Conservation (phyloP, 1,284 basidiomycete species). For the Melanopsichium pennsylvanicum region DNA sequence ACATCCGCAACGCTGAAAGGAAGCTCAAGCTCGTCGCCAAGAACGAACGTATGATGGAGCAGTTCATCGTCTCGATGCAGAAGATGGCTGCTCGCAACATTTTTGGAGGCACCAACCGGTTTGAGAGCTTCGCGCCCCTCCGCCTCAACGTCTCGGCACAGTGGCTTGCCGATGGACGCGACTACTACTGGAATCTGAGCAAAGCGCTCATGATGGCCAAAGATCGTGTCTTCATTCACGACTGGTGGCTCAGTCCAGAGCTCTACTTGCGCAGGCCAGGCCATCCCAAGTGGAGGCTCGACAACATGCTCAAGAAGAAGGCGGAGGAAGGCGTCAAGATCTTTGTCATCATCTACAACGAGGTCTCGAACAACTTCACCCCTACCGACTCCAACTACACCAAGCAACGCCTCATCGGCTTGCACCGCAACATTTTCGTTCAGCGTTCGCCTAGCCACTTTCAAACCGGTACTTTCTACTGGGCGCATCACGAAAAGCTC, state of each 20-base stretch:
- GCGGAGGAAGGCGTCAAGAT: conserved; percentile 96
- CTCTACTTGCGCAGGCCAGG: conserved; percentile 82
- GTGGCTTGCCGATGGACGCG: conserved; percentile 95
- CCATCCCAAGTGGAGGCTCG: conserved; percentile 86
- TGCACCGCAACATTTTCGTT: conserved; percentile 94
- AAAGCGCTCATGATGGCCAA: conserved; percentile 89
- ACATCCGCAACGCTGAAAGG: conserved; percentile 88
- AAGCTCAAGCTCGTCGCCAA: conserved; percentile 85
- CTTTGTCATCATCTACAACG: conserved; percentile 84
- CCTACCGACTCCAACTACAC: conserved; percentile 74
- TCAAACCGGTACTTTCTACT: conserved; percentile 96
- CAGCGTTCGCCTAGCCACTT: conserved; percentile 98
- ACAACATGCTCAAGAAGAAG: conserved; percentile 86
- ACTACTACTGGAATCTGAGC: conserved; percentile 76
- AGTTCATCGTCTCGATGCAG: conserved; percentile 93
- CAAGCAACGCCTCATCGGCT: conserved; percentile 82
- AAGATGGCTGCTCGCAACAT: conserved; percentile 79
- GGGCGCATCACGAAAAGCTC: conserved; percentile 93
- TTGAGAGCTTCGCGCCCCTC: conserved; percentile 90
- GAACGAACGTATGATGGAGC: conserved; percentile 94
- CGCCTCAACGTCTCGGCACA: conserved; percentile 91
- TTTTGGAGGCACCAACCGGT: conserved; percentile 77
- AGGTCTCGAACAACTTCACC: conserved; percentile 96
- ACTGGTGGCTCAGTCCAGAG: conserved; percentile 71
- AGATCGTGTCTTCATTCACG: conserved; percentile 71